Evolutionary conservation across 306 rosid species (phyloP).

Genomic region (Cyclanthera cordifolia): DNA sequence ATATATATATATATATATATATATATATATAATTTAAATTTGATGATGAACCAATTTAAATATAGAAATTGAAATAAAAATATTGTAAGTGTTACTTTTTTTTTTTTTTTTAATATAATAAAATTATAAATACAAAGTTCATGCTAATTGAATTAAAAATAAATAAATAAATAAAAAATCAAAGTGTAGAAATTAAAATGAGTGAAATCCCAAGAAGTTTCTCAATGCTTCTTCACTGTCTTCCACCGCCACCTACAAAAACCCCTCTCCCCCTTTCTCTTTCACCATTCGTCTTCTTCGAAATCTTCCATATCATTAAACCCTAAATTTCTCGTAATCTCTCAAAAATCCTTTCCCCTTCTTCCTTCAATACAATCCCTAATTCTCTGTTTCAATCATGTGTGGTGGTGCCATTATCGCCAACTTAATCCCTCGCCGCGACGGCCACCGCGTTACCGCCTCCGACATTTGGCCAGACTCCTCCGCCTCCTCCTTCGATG

Average conservation of each 20-base stretch:
- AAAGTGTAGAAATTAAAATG: no score
- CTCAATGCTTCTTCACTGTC: neutral
- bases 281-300: neutral
- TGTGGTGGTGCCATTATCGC: conserved; percentile 81
- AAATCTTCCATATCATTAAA: neutral
- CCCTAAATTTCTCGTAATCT: neutral
- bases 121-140: no score
- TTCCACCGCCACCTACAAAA: neutral
- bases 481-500: conserved; percentile 11
- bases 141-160: no score
- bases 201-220: neutral
- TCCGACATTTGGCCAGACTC: conserved; percentile 60
- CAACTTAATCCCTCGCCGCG: conserved; percentile 44
- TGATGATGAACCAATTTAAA: no score
- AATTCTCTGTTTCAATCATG: conserved; percentile 25
- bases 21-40: no score
- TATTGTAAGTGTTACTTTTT: no score
- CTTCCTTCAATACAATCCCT: neutral
- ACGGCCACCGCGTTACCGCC: conserved; percentile 26
- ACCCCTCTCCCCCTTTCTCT: neutral
- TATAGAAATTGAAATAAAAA: no score
- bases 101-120: no score
- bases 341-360: neutral
- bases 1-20: no score
- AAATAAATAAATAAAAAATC: no score